Evolutionary conservation across 805 yeast species (phyloP).

Genomic region (Groenewaldozyma salmanticensis): DNA sequence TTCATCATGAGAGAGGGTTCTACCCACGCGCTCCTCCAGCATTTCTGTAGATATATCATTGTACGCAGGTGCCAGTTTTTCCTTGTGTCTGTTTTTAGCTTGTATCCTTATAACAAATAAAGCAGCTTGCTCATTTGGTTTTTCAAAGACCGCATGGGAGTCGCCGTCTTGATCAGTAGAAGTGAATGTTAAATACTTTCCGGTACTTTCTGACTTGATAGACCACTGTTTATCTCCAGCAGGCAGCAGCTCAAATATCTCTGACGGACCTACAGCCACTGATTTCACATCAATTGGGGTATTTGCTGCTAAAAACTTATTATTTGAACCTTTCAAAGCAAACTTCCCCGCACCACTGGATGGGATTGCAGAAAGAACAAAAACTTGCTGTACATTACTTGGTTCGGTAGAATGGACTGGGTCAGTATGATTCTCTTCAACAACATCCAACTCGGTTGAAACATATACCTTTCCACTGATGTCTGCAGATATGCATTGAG

Average conservation of each 20-base stretch:
- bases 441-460: slow-evolving; percentile 14
- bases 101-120: slow-evolving; percentile 20
- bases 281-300: slow-evolving; percentile 21
- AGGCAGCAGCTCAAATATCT: slow-evolving; percentile 19
- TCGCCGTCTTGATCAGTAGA: slow-evolving; percentile 14
- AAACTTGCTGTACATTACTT: slow-evolving; percentile 26
- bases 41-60: slow-evolving; percentile 16
- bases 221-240: slow-evolving; percentile 19
- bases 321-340: slow-evolving; percentile 24
- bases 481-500: slow-evolving; percentile 17
- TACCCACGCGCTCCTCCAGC: slow-evolving; percentile 20
- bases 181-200: slow-evolving; percentile 11
- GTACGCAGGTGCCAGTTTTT: slow-evolving; percentile 8
- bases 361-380: slow-evolving; percentile 19
- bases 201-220: slow-evolving; percentile 12
- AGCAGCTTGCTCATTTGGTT: slow-evolving; percentile 3
- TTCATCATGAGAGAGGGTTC: slow-evolving; percentile 17
- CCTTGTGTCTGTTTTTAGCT: slow-evolving; percentile 13
- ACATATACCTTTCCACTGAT: slow-evolving; percentile 18
- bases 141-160: too few relatives aligned
- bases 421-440: not conserved
- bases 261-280: slow-evolving; percentile 27
- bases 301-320: slow-evolving; percentile 21
- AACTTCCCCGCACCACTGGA: slow-evolving; percentile 11
- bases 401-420: slow-evolving; percentile 22